Evolutionary conservation across 1,284 basidiomycete species (phyloP).

Genomic region (Golubevia pallescens): DNA sequence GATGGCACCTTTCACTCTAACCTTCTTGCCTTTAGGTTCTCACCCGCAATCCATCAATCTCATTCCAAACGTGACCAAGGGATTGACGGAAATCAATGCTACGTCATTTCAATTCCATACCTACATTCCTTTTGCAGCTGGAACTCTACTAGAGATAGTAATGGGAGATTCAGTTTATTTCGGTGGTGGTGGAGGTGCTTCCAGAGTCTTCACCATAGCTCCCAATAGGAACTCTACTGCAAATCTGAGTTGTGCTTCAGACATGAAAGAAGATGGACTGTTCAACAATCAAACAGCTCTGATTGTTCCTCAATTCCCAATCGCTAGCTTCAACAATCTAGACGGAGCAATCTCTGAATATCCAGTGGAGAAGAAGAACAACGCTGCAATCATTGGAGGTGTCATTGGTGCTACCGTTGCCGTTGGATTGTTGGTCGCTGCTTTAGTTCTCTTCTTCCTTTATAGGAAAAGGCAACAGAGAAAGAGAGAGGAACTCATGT

Average conservation of each 20-base stretch:
- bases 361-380: background rate
- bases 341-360: background rate
- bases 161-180: no score
- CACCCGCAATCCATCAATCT: no score
- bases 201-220: background rate
- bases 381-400: conserved; percentile 38
- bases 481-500: conserved; percentile 27
- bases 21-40: no score
- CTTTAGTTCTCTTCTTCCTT: conserved; percentile 26
- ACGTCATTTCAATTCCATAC: no score
- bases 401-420: conserved; percentile 42
- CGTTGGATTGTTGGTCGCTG: conserved; percentile 25
- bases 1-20: no score
- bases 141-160: no score
- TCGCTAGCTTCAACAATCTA: background rate
- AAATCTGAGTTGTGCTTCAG: background rate
- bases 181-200: background rate
- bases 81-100: no score
- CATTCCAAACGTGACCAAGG: no score
- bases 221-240: background rate
- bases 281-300: background rate
- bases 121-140: no score
- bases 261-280: background rate
- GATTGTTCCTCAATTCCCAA: background rate
- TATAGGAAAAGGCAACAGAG: conserved; percentile 29